phyloP scores from a whole-genome alignment of 2,329 filamentous ascomycete species.

The Aureobasidium sp. region DNA sequence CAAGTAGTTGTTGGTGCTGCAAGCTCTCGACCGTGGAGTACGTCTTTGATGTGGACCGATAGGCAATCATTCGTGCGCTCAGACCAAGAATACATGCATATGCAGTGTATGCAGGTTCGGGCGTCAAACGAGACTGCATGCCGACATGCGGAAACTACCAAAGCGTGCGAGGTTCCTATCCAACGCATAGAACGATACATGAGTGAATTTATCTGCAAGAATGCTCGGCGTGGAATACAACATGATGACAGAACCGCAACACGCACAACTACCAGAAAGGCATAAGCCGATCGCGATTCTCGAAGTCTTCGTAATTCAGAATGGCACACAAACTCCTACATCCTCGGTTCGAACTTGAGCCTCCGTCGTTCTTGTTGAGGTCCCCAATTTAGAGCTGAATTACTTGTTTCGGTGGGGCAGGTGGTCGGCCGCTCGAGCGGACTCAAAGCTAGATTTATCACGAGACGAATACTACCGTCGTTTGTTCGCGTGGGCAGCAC shows the following conservation, averaged over 20 bases:
- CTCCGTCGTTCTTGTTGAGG: neutral
- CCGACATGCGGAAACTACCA: neutral
- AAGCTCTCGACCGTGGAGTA: neutral
- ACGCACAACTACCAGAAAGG: neutral
- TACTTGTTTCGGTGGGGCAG: neutral
- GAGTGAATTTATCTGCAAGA: neutral
- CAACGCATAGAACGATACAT: neutral
- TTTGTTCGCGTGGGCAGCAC: constrained; percentile 6
- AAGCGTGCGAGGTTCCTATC: neutral
- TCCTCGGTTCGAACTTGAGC: neutral
- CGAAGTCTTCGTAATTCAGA: neutral
- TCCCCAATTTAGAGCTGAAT: neutral
- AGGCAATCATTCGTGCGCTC: constrained; percentile 5
- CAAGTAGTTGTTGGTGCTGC: neutral
- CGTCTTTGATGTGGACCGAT: neutral
- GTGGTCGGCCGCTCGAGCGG: constrained; percentile 1
- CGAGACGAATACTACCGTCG: neutral
- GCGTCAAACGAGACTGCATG: constrained; percentile 5
- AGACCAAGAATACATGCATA: neutral
- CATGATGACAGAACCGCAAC: neutral
- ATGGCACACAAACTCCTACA: neutral
- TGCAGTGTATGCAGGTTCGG: neutral
- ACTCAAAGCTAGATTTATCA: neutral
- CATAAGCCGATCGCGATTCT: neutral
- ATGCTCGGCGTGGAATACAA: neutral